phyloP scores from a whole-genome alignment of 2,329 filamentous ascomycete genomes.

The Lasiodiplodia hormozganensis region DNA sequence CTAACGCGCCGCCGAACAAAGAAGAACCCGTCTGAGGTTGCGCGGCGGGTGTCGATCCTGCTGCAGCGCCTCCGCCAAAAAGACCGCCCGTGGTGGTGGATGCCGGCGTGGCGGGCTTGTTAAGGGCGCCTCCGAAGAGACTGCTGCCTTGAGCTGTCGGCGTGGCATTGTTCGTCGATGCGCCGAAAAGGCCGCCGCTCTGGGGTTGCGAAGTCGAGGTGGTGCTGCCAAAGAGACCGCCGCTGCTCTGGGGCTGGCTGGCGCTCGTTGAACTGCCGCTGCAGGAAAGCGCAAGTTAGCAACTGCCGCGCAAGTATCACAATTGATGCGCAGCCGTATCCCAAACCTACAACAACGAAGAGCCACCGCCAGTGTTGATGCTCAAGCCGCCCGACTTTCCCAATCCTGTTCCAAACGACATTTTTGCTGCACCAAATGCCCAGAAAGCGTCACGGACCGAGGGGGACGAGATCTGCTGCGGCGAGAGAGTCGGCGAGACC shows the following conservation, averaged over 20 bases:
- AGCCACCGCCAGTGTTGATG: constrained; percentile 58
- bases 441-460: background rate
- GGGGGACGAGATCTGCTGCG: background rate
- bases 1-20: constrained; percentile 45
- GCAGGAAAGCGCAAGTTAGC: constrained; percentile 20
- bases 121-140: constrained; percentile 46
- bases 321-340: background rate
- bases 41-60: constrained; percentile 31
- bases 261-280: constrained; percentile 33
- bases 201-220: constrained; percentile 35
- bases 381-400: constrained; percentile 59
- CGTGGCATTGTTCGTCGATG: constrained; percentile 34
- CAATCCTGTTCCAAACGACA: constrained; percentile 48
- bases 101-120: constrained; percentile 40
- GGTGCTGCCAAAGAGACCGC: constrained; percentile 38
- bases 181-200: constrained; percentile 38
- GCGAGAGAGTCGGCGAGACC: background rate
- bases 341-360: constrained; percentile 20
- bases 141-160: constrained; percentile 34
- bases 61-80: constrained; percentile 43
- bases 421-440: constrained; percentile 13
- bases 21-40: constrained; percentile 37
- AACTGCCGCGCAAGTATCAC: background rate
- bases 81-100: constrained; percentile 37
- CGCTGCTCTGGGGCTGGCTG: constrained; percentile 33